Conservation (phyloP, 2,329 filamentous ascomycete species). For the Penicillium sp. region DNA sequence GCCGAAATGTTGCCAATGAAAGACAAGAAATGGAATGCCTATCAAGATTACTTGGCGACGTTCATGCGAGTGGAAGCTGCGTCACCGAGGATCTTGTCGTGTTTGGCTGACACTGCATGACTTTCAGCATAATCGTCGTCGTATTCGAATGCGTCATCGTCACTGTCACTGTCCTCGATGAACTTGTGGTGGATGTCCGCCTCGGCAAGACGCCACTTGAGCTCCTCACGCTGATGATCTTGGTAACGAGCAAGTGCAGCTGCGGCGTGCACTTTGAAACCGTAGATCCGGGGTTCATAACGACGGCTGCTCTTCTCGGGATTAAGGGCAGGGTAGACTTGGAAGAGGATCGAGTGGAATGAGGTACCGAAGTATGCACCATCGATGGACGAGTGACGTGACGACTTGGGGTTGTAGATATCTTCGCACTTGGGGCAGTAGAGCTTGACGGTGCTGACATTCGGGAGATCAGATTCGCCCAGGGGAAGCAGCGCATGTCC, state of each 20-base stretch:
- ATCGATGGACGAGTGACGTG: constrained; percentile 87
- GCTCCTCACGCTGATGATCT: constrained; percentile 66
- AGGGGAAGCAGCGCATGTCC: constrained; percentile 88
- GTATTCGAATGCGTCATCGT: constrained; percentile 46
- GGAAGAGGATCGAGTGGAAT: constrained; percentile 98
- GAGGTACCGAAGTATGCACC: constrained; percentile 96
- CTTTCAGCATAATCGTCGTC: constrained; percentile 16
- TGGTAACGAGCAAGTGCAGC: constrained; percentile 90
- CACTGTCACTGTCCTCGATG: constrained; percentile 57
- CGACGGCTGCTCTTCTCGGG: constrained; percentile 76
- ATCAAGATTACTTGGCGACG: constrained; percentile 24
- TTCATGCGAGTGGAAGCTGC: constrained; percentile 33
- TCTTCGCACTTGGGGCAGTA: constrained; percentile 97
- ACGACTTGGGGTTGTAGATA: constrained; percentile 97
- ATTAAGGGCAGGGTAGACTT: constrained; percentile 86
- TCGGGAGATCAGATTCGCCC: constrained; percentile 82
- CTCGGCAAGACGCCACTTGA: constrained; percentile 67
- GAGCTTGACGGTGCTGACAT: constrained; percentile 83
- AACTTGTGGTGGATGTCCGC: constrained; percentile 67
- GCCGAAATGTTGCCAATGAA: constrained; percentile 20
- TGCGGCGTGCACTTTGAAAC: constrained; percentile 86
- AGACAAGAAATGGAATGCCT: neutral
- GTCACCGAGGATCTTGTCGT: constrained; percentile 22
- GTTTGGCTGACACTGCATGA: constrained; percentile 31
- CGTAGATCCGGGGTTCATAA: constrained; percentile 84